Evolutionary conservation across 306 rosid species (phyloP), one percentile per base, ranked within the genome.

Genomic region (Ormosia emarginata): DNA sequence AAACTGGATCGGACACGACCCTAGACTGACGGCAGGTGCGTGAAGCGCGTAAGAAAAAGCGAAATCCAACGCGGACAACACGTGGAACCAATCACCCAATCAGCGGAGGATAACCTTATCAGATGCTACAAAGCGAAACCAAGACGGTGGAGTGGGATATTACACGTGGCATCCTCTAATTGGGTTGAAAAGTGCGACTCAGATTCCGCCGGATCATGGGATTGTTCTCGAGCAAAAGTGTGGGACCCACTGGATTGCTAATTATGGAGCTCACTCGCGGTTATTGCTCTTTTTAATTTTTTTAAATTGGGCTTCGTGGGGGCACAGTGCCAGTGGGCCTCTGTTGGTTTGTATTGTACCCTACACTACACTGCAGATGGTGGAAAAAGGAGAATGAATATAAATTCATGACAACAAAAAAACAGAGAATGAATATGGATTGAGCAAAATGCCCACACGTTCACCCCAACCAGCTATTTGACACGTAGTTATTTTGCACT

Each of bases 71-170:
- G 6, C 0, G 84, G 88, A 81, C 6, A 12, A 13, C 79, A 88
- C 85, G 85, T 85, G 81, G 86, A 57, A 5, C 7, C 30, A 11
- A 55, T 32, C 77, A 70, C 1, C 93, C 94, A 90, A 90, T 88
- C 50, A 79, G 58, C 37, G 47, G 14, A 87, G 40, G 94, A 90
- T 90, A 88, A 85, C 88, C 69, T 88, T 86, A 90, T 90, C 92
- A 59, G 59, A 66, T 52, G 71, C 77, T 9, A 17, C 74, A 83
- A 74, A 76, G 71, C 52, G 57, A 62, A 61, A 11, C 14, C 32
- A 0, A 18, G 39, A 30, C 73, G 53, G 43, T 67, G 61, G 8
- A 63, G 74, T 15, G 36, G 74, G 7, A 2, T 2, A 7, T 9
- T 1, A 5, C 89, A 84, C 86, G 89, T 82, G 91, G 78, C 73